Conservation (phyloP, 1,284 basidiomycete genomes). For the Sparassis latifolia region DNA sequence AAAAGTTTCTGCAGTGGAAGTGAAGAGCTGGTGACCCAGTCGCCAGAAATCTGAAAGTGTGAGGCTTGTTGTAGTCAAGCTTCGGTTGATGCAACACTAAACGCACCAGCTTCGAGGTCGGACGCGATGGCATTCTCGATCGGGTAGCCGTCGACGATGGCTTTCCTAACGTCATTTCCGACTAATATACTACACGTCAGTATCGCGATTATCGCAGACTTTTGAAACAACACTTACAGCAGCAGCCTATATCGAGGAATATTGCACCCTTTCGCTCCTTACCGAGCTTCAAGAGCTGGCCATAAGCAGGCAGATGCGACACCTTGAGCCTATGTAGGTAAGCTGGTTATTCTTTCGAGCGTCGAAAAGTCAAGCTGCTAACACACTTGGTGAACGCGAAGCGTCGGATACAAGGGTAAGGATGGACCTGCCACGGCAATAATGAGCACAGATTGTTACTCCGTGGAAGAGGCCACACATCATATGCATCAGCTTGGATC, state of each 20-base stretch:
- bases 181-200: conserved; percentile 20
- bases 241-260: conserved; percentile 37
- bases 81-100: conserved; percentile 10
- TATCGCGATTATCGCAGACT: not conserved
- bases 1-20: conserved; percentile 28
- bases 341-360: not conserved
- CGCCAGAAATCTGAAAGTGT: conserved; percentile 19
- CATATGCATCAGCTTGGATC: conserved; percentile 10
- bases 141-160: conserved; percentile 30
- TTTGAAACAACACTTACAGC: conserved; percentile 29
- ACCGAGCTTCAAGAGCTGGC: conserved; percentile 30
- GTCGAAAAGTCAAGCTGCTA: not conserved
- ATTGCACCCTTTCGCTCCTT: conserved; percentile 32
- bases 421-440: conserved; percentile 18
- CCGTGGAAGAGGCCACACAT: not conserved
- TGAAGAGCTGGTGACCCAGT: conserved; percentile 25
- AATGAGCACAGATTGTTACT: not conserved
- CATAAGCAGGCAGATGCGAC: conserved; percentile 33
- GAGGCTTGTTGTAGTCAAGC: not conserved
- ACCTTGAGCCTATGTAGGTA: conserved; percentile 19
- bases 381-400: conserved; percentile 27
- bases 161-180: conserved; percentile 35
- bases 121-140: conserved; percentile 24
- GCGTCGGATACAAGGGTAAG: conserved; percentile 28
- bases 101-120: conserved; percentile 23